Conservation (phyloP, 2,329 filamentous ascomycete species). For the Endoconidiophora laricicola region DNA sequence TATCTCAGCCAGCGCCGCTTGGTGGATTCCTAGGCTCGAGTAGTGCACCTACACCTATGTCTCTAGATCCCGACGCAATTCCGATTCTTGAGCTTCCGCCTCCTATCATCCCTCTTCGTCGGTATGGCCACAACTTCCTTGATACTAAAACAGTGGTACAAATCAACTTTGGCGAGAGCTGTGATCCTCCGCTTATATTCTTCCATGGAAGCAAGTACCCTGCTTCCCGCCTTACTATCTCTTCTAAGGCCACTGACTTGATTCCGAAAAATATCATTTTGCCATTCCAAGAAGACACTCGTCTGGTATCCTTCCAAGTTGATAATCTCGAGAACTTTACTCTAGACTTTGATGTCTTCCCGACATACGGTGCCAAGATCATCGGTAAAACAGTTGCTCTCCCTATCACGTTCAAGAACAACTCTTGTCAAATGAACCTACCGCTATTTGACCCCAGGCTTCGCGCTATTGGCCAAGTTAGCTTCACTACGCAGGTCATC, state of each 20-base stretch:
- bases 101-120: constrained; percentile 82
- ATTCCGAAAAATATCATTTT: constrained; percentile 93
- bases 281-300: constrained; percentile 89
- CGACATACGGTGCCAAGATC: constrained; percentile 91
- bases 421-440: constrained; percentile 54
- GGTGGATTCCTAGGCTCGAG: constrained; percentile 29
- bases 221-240: constrained; percentile 85
- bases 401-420: constrained; percentile 64
- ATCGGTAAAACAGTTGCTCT: constrained; percentile 91
- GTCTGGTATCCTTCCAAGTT: constrained; percentile 86
- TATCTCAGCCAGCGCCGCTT: constrained; percentile 18
- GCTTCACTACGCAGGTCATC: constrained; percentile 88
- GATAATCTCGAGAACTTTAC: constrained; percentile 86
- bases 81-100: constrained; percentile 83
- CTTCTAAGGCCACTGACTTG: constrained; percentile 86
- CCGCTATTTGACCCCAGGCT: constrained; percentile 86
- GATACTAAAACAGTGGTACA: constrained; percentile 95
- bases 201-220: constrained; percentile 96
- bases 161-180: constrained; percentile 60
- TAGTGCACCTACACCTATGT: constrained; percentile 40
- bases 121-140: constrained; percentile 96
- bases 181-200: constrained; percentile 68
- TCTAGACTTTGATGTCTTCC: constrained; percentile 94
- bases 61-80: constrained; percentile 71
- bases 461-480: constrained; percentile 81